Evolutionary conservation across 2,329 filamentous ascomycete genomes (phyloP), one percentile per base, ranked within the genome.

Genomic region (Alternaria sp.): DNA sequence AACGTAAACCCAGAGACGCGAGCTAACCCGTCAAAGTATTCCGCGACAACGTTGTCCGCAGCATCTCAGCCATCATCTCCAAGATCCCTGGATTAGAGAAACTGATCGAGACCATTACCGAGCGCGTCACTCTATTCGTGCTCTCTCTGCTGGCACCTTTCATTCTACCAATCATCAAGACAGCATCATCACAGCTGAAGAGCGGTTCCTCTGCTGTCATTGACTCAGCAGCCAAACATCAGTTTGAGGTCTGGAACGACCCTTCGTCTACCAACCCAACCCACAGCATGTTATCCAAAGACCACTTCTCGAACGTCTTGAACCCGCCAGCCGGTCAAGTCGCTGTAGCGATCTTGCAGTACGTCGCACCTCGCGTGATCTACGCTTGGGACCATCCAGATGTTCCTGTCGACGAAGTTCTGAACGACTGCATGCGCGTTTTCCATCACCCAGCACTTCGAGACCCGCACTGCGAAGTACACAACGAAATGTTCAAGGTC

Each of bases 361-460:
- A 96, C 71, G 88, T 91, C 32, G 92, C 93, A 1, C 94, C 94
- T 2, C 91, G 94, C 34, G 82, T 98, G 48, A 84, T 99, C 20
- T 96, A 94, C 74, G 94, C 94, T 4, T 98, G 94, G 93, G 92
- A 98, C 66, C 91, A 98, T 75, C 87, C 91, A 3, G 88, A 90
- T 43, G 89, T 97, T 0, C 88, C 92, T 0, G 90, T 95, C 4
- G 87, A 96, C 38, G 91, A 96, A 78, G 90, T 98, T 0, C 84
- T 94, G 63, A 84, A 92, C 64, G 94, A 98, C 68, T 88, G 96
- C 41, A 81, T 93, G 47, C 87, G 87, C 24, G 89, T 92, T 11
- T 96, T 98, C 81, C 95, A 99, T 77, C 95, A 99, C 75, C 95
- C 95, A 1, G 91, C 91, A 7, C 83, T 93, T 30, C 89, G 94